These are phyloP conservation scores for Ophiostoma sp. DNA, from an alignment of 2,329 filamentous ascomycete genomes.

Conservation along the genomic window DNA sequence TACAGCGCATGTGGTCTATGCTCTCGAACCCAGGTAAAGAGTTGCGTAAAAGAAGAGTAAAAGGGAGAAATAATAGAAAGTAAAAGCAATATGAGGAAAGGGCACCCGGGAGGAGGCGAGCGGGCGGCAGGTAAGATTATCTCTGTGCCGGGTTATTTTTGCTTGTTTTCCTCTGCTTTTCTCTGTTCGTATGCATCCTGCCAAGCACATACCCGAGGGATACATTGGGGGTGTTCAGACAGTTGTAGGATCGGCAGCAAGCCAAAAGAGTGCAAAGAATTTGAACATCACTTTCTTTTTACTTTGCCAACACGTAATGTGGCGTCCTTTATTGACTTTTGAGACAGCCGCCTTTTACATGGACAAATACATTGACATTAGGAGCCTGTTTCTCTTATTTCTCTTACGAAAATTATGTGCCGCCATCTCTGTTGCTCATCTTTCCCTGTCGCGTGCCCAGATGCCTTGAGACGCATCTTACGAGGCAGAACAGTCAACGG, in stretches of 20 bases:
- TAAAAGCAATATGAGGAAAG: background rate
- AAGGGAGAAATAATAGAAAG: background rate
- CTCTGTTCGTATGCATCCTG: background rate
- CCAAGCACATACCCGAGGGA: background rate
- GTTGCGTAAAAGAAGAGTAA: constrained; percentile 15
- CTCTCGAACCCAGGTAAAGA: background rate
- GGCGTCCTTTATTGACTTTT: constrained; percentile 8
- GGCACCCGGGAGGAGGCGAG: background rate
- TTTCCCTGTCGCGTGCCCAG: constrained; percentile 1
- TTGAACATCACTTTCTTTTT: background rate
- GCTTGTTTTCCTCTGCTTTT: background rate
- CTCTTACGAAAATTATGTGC: background rate
- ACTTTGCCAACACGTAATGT: background rate
- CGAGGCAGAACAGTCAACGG: background rate
- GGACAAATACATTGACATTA: background rate
- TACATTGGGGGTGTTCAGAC: background rate
- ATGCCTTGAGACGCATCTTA: background rate
- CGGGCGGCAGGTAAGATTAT: background rate
- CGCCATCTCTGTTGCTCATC: background rate
- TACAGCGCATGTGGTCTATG: background rate
- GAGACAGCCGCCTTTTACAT: background rate
- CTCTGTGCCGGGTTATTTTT: background rate
- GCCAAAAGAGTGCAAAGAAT: background rate
- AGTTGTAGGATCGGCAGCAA: background rate
- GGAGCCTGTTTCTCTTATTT: background rate